Evolutionary conservation across 2,329 filamentous ascomycete genomes (phyloP).

Genomic region (Fusarium luffae): DNA sequence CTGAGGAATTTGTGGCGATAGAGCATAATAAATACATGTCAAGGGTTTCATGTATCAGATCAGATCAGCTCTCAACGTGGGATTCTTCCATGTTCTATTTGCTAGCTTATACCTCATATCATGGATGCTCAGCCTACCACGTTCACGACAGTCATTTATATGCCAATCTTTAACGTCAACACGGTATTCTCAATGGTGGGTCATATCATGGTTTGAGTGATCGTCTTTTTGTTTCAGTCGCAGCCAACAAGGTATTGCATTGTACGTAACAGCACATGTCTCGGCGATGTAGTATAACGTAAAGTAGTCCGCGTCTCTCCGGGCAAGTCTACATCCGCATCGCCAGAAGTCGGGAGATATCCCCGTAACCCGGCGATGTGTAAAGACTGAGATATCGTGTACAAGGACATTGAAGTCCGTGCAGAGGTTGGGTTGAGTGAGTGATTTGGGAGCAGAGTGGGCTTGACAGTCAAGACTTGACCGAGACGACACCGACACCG

Average conservation of each 20-base stretch:
- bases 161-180: neutral
- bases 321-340: constrained; percentile 25
- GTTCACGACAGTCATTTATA: neutral
- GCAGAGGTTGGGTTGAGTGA: constrained; percentile 3
- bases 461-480: neutral
- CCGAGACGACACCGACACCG: constrained; percentile 29
- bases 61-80: constrained; percentile 13
- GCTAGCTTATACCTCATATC: constrained; percentile 26
- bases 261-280: constrained; percentile 16
- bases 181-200: neutral
- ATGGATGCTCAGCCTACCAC: constrained; percentile 2
- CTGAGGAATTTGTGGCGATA: constrained; percentile 14
- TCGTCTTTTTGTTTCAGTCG: neutral
- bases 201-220: neutral
- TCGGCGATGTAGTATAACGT: constrained; percentile 12
- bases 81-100: constrained; percentile 24
- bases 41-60: constrained; percentile 9
- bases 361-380: constrained; percentile 24
- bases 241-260: constrained; percentile 15
- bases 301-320: constrained; percentile 30
- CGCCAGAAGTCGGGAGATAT: constrained; percentile 36
- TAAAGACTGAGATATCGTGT: neutral
- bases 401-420: neutral
- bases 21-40: constrained; percentile 8
- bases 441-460: constrained; percentile 10